phyloP scores from a whole-genome alignment of 208 protist species.

The Trypanosoma mega region DNA sequence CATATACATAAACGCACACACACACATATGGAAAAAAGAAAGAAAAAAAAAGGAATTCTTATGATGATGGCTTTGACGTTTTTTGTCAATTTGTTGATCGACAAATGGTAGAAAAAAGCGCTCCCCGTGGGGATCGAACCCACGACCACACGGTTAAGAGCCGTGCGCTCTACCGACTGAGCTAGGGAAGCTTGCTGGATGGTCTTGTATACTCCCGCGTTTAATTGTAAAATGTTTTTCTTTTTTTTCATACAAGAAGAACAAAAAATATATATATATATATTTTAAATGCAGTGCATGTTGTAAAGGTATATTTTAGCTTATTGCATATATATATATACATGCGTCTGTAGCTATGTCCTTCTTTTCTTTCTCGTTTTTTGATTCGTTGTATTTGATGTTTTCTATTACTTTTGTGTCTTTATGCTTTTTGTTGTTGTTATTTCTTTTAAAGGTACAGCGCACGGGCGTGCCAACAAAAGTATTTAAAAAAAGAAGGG shows the following conservation, averaged over 20 bases:
- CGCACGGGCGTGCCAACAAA: no score
- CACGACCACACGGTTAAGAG: constrained; percentile 83
- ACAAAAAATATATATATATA: no score
- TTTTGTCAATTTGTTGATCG: not conserved
- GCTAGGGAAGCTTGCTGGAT: not conserved
- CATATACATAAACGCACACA: not conserved
- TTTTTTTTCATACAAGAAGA: no score
- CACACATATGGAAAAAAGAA: not conserved
- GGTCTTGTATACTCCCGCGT: no score
- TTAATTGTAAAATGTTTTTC: no score
- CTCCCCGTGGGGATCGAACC: constrained; percentile 73
- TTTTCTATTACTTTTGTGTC: constrained; percentile 8
- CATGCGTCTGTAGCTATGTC: not conserved
- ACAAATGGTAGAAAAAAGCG: not conserved
- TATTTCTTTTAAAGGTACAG: constrained; percentile 5
- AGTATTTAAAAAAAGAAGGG: no score
- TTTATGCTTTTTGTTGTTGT: constrained; percentile 1
- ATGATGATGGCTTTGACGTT: not conserved
- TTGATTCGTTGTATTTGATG: not conserved
- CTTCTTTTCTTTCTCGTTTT: not conserved
- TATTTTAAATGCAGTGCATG: no score
- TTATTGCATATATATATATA: not conserved
- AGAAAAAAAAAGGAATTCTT: no score
- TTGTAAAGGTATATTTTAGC: no score
- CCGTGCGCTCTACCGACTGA: constrained; percentile 77